Evolutionary conservation across 257 asterid species (phyloP).

Genomic region (Haberlea rhodopensis): DNA sequence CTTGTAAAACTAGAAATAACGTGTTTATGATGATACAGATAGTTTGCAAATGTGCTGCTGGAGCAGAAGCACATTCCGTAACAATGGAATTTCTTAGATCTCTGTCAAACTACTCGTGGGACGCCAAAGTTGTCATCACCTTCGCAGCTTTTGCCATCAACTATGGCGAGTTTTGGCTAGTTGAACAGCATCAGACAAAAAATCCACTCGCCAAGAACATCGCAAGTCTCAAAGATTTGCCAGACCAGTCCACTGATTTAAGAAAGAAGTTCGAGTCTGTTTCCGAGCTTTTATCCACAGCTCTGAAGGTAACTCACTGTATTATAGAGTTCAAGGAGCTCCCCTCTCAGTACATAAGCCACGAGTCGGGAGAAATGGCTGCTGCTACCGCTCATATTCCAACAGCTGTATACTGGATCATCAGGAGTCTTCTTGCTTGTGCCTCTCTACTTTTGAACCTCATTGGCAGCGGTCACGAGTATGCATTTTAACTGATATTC

Average conservation of each 20-base stretch:
- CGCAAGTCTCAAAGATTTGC: conserved; percentile 54
- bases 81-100: conserved; percentile 44
- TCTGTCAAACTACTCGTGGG: conserved; percentile 54
- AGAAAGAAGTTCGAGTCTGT: conserved; percentile 43
- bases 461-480: conserved; percentile 74
- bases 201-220: conserved; percentile 48
- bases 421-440: conserved; percentile 65
- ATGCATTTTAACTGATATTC: conserved; percentile 13
- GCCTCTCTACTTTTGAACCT: conserved; percentile 56
- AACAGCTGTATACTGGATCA: conserved; percentile 63
- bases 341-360: conserved; percentile 37
- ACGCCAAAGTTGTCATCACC: conserved; percentile 50
- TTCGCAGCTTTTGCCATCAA: conserved; percentile 54
- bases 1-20: neutral
- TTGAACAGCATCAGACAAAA: conserved; percentile 39
- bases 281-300: conserved; percentile 29
- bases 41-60: conserved; percentile 39
- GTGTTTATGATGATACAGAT: conserved; percentile 38
- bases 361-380: conserved; percentile 32
- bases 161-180: conserved; percentile 74
- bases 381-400: conserved; percentile 50
- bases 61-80: conserved; percentile 47
- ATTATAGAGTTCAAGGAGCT: conserved; percentile 51
- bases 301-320: conserved; percentile 38
- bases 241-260: conserved; percentile 31